Percentiles rank a stretch among this genome's conserved stretches.
Conservation (phyloP, 371 early-diverging fungal species). For the Apophysomyces trapeziformis region DNA sequence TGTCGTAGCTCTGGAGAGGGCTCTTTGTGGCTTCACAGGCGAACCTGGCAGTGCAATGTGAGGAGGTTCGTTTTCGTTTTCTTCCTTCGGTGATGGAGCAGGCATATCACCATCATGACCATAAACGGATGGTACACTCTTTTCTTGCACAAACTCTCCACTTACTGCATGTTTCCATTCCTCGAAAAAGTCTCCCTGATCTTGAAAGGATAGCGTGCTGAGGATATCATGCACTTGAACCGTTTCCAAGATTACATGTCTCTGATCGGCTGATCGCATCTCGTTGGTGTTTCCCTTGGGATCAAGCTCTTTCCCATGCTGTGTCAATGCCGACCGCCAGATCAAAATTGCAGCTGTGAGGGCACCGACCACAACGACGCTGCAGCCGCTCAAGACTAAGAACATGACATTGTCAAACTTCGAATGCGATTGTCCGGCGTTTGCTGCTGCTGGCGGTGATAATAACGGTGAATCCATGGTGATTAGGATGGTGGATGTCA, state of each 20-base stretch:
- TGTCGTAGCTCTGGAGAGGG: background rate
- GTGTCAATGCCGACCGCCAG: background rate
- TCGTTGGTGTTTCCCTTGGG: background rate
- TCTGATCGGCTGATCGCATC: background rate
- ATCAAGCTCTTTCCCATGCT: background rate
- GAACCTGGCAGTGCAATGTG: no score
- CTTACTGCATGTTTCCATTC: slow-evolving; percentile 3
- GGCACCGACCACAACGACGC: background rate
- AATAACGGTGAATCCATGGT: background rate
- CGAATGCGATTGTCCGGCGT: background rate
- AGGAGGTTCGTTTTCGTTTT: no score
- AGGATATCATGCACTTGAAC: slow-evolving; percentile 1
- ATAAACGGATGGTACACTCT: no score
- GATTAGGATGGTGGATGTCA: background rate
- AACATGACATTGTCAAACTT: background rate
- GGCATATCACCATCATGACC: no score
- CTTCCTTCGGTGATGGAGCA: no score
- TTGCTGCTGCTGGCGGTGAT: background rate
- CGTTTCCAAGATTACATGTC: background rate
- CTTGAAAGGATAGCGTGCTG: background rate
- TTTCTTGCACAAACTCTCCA: background rate
- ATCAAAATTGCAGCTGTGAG: slow-evolving; percentile 1
- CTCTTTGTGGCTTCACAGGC: background rate
- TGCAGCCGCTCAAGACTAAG: background rate
- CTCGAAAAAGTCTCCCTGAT: background rate